Conservation (phyloP, 2,329 filamentous ascomycete species). For the Nannizziopsis barbatae region DNA sequence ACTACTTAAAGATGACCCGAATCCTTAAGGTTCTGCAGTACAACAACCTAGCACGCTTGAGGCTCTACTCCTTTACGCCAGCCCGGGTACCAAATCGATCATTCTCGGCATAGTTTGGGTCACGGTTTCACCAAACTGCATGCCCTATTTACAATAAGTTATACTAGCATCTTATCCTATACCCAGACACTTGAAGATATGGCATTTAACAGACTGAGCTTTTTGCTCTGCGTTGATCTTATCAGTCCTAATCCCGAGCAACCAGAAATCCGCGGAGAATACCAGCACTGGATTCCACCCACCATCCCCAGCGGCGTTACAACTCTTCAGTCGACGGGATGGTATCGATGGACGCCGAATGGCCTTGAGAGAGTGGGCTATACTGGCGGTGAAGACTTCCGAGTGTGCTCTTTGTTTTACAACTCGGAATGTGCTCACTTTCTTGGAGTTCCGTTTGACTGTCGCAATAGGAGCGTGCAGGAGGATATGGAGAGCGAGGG, state of each 20-base stretch:
- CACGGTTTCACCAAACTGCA: not conserved
- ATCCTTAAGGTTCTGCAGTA: too few relatives aligned
- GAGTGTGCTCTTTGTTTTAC: conserved; percentile 15
- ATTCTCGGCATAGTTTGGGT: too few relatives aligned
- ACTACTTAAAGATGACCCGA: too few relatives aligned
- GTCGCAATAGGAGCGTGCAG: conserved; percentile 8
- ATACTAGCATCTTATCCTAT: too few relatives aligned
- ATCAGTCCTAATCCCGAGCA: conserved; percentile 10
- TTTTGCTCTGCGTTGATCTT: conserved; percentile 16
- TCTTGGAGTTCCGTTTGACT: conserved; percentile 15
- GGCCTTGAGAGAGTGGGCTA: not conserved
- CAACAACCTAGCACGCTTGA: too few relatives aligned
- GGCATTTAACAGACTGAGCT: conserved; percentile 7
- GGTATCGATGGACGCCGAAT: conserved; percentile 10
- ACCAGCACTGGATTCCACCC: conserved; percentile 11
- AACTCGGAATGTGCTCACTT: conserved; percentile 13
- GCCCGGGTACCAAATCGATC: too few relatives aligned
- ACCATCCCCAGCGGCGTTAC: conserved; percentile 7
- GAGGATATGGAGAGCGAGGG: not conserved
- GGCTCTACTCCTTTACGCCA: too few relatives aligned
- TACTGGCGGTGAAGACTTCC: not conserved
- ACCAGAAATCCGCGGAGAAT: conserved; percentile 2
- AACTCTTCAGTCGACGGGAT: conserved; percentile 8
- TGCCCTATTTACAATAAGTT: not conserved
- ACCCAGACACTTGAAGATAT: too few relatives aligned